Percentiles rank a stretch among this genome's conserved stretches.
Conservation (phyloP, 2,329 filamentous ascomycete species). For the Aspergillus candidus region DNA sequence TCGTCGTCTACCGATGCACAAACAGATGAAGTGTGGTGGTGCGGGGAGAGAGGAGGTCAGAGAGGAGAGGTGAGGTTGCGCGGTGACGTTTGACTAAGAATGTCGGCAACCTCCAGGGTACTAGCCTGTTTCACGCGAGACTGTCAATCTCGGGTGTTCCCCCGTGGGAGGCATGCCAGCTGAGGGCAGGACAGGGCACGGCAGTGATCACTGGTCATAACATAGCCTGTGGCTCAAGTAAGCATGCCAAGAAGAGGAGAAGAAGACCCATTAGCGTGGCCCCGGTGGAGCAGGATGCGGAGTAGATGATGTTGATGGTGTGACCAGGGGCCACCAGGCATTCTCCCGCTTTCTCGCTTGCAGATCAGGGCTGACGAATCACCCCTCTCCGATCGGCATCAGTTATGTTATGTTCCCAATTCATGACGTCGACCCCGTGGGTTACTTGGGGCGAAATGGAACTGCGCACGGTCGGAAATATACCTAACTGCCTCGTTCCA, state of each 20-base stretch:
- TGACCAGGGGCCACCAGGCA: constrained; percentile 1
- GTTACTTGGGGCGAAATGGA: not conserved
- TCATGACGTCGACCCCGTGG: constrained; percentile 1
- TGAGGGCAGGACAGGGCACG: not conserved
- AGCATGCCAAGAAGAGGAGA: constrained; percentile 20
- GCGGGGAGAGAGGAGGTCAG: constrained; percentile 11
- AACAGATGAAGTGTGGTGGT: constrained; percentile 6
- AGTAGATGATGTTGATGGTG: constrained; percentile 7
- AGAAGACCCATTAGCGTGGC: constrained; percentile 8
- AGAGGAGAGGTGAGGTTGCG: constrained; percentile 26
- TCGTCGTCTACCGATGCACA: constrained; percentile 6
- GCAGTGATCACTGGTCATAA: not conserved
- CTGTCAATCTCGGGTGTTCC: constrained; percentile 15
- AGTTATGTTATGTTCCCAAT: not conserved
- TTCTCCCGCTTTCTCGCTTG: not conserved
- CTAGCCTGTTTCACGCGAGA: constrained; percentile 21
- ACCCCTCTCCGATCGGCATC: not conserved
- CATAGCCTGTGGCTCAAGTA: constrained; percentile 3
- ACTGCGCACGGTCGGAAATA: no score
- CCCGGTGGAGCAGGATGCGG: constrained; percentile 17
- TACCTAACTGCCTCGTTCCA: no score
- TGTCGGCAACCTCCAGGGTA: constrained; percentile 12
- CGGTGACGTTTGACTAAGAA: constrained; percentile 30
- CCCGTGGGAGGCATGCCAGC: not conserved
- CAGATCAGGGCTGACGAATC: constrained; percentile 8